Percentiles rank a stretch among this genome's conserved stretches.
These are phyloP conservation scores for Mitragyna speciosa DNA, from an alignment of 257 asterid species.

Conservation along the genomic window DNA sequence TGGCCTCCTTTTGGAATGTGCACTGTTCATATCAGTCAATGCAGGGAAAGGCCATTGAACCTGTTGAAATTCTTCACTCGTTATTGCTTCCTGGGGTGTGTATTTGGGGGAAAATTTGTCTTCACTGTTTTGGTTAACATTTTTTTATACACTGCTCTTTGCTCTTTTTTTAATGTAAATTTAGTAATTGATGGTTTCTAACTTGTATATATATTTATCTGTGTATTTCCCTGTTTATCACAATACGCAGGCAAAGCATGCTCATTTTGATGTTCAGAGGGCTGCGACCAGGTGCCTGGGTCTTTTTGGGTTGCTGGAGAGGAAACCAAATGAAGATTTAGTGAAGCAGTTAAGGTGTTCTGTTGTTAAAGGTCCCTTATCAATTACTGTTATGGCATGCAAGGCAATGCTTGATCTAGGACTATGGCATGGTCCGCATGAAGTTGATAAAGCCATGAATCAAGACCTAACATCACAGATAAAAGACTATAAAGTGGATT, in stretches of 20 bases:
- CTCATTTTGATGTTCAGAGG: constrained; percentile 83
- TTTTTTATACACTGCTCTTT: not conserved
- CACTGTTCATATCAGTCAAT: constrained; percentile 63
- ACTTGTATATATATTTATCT: not conserved
- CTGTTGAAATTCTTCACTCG: constrained; percentile 71
- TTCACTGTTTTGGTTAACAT: not conserved
- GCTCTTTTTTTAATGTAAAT: constrained; percentile 3
- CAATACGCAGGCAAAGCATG: constrained; percentile 76
- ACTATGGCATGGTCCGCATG: constrained; percentile 82
- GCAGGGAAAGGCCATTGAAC: constrained; percentile 72
- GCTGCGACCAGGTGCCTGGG: constrained; percentile 91
- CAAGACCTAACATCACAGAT: constrained; percentile 47
- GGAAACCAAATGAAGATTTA: constrained; percentile 60
- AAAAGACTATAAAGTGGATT: constrained; percentile 33
- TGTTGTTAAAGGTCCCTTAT: constrained; percentile 59
- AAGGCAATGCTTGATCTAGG: constrained; percentile 93
- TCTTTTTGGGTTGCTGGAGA: constrained; percentile 78
- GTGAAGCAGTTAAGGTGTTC: constrained; percentile 72
- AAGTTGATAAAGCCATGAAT: constrained; percentile 77
- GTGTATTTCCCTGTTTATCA: constrained; percentile 17
- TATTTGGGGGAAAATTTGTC: not conserved
- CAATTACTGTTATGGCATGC: constrained; percentile 58
- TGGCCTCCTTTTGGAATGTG: constrained; percentile 78
- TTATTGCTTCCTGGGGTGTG: constrained; percentile 93
- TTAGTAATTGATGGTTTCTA: not conserved